These are phyloP conservation scores for Cyclotella cryptica DNA, from an alignment of 108 stramenopile genomes.

Conservation along the genomic window DNA sequence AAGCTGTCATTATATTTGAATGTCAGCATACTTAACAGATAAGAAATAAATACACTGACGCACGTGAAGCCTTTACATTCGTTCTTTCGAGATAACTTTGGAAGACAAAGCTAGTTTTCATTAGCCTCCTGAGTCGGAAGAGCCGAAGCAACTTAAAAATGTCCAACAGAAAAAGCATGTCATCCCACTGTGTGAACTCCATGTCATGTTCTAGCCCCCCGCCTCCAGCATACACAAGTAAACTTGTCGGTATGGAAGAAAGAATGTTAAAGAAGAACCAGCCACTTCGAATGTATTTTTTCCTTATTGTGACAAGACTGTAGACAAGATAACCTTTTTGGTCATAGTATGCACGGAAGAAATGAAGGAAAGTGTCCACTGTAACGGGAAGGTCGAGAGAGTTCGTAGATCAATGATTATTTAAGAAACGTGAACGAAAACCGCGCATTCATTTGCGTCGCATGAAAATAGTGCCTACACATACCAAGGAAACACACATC, in stretches of 20 bases:
- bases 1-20: too few species aligned
- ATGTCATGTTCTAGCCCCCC: neutral
- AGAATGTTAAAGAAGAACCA: conserved; percentile 40
- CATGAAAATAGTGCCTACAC: too few species aligned
- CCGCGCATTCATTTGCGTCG: too few species aligned
- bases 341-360: conserved; percentile 50
- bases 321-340: conserved; percentile 14
- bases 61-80: conserved; percentile 6
- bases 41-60: neutral
- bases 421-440: conserved; percentile 33
- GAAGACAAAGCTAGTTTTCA: conserved; percentile 27
- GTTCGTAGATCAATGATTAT: conserved; percentile 34
- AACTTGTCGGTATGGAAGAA: conserved; percentile 18
- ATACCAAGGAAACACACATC: conserved; percentile 29
- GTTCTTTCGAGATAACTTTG: conserved; percentile 17
- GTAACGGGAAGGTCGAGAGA: neutral
- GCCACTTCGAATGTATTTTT: conserved; percentile 49
- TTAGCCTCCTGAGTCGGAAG: conserved; percentile 24
- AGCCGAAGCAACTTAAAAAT: conserved; percentile 44
- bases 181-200: neutral
- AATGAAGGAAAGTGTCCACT: conserved; percentile 57
- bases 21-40: too few species aligned
- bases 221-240: neutral
- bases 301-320: conserved; percentile 21
- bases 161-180: conserved; percentile 13